Evolutionary conservation across 2,329 filamentous ascomycete species (phyloP).

Genomic region (Diaporthe citriasiana): DNA sequence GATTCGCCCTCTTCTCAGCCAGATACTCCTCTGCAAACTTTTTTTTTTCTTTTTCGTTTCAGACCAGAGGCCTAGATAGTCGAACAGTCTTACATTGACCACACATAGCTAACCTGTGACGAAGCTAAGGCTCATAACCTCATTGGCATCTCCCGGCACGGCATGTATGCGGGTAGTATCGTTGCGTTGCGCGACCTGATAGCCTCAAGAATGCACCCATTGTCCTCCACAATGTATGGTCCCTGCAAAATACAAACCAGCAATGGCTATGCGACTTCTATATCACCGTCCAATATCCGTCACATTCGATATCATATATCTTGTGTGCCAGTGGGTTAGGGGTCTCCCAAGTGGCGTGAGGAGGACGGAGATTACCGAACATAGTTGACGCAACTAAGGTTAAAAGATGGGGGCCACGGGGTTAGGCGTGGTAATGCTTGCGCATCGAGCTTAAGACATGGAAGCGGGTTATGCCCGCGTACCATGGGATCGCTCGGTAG

Average conservation of each 20-base stretch:
- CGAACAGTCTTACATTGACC: no score
- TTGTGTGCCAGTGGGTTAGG: constrained; percentile 27
- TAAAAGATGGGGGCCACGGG: constrained; percentile 32
- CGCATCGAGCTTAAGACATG: background rate
- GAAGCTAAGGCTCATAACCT: background rate
- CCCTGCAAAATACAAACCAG: background rate
- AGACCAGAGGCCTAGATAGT: background rate
- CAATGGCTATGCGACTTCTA: background rate
- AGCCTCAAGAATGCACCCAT: background rate
- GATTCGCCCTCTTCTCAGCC: background rate
- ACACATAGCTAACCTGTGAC: background rate
- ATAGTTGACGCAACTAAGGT: constrained; percentile 26
- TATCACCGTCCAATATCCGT: background rate
- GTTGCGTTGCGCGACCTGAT: background rate
- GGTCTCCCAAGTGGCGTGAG: constrained; percentile 10
- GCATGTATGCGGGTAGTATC: background rate
- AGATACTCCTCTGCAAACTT: background rate
- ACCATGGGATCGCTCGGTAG: background rate
- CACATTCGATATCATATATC: constrained; percentile 8
- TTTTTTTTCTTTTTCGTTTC: no score
- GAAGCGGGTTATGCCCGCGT: constrained; percentile 9
- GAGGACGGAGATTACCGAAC: constrained; percentile 31
- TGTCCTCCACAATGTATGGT: no score
- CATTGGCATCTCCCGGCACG: background rate
- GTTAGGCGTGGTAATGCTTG: background rate